Evolutionary conservation across 2,329 filamentous ascomycete genomes (phyloP).

Genomic region (Trichophyton schoenleinii): DNA sequence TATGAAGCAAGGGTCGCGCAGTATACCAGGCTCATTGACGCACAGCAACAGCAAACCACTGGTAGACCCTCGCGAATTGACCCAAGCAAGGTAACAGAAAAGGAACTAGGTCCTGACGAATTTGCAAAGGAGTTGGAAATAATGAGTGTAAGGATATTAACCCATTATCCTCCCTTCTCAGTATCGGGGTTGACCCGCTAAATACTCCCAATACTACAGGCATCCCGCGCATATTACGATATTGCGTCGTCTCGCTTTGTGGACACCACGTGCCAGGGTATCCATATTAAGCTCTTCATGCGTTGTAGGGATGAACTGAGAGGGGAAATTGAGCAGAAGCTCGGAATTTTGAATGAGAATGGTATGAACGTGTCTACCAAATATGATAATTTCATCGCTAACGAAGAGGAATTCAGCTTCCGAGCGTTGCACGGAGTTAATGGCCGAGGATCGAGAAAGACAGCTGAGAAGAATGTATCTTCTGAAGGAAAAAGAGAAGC

Average conservation of each 20-base stretch:
- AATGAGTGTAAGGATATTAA: slow-evolving; percentile 27
- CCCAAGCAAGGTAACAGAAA: slow-evolving; percentile 17
- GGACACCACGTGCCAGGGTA: slow-evolving; percentile 28
- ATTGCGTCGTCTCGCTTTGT: slow-evolving; percentile 29
- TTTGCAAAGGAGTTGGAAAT: slow-evolving; percentile 29
- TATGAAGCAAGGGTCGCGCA: slow-evolving; percentile 11
- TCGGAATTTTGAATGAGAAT: slow-evolving; percentile 22
- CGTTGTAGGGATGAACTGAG: slow-evolving; percentile 25
- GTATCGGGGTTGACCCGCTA: not conserved
- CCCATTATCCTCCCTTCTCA: not conserved
- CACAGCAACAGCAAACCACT: not conserved
- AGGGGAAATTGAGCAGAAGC: slow-evolving; percentile 18
- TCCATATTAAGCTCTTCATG: slow-evolving; percentile 25
- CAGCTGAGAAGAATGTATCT: slow-evolving; percentile 22
- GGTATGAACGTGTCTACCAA: slow-evolving; percentile 18
- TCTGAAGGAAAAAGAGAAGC: slow-evolving; percentile 23
- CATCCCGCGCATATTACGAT: slow-evolving; percentile 28
- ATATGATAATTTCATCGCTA: not conserved
- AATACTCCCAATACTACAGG: slow-evolving; percentile 15
- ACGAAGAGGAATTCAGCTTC: slow-evolving; percentile 15
- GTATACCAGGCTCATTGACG: slow-evolving; percentile 2
- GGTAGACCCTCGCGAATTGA: slow-evolving; percentile 12
- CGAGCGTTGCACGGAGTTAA: slow-evolving; percentile 25
- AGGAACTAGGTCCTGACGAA: slow-evolving; percentile 22
- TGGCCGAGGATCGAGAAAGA: slow-evolving; percentile 27